Base-by-base conservation (phyloP, 2,329 filamentous ascomycete species). In the Neofusicoccum umdonicola region DNA sequence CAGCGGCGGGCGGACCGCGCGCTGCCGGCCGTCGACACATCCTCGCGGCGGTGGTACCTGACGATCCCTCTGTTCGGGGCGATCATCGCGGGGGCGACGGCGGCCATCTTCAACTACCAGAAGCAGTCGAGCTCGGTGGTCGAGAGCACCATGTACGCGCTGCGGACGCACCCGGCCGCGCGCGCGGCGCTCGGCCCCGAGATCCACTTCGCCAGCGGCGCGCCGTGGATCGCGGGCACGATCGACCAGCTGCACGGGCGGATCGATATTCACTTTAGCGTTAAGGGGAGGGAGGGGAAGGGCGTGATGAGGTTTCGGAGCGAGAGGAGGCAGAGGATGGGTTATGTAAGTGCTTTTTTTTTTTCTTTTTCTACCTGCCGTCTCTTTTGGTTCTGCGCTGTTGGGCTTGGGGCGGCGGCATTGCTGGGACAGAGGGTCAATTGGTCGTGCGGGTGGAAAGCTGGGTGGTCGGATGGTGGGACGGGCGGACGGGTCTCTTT, bases 81-180 rank as follows among this genome's bases (percentile, higher is more conserved):
- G 68, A 82, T 92, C 68, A 87, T 97, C 70, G 85, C 86, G 56
- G 83, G 84, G 63, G 90, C 89, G 69, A 88, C 89, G 69, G 81
- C 96, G 66, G 92, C 90, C 70, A 97, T 99, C 78, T 98, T 99
- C 90, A 99, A 99, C 85, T 98, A 99, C 86, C 94, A 99, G 78
- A 97, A 97, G 78, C 87, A 89, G 65, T 92, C 91, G n/a, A 92
- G 88, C 31, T 91, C 90, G 63, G 91, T 83, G 15, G 80, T 97
- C n/a, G 88, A 88, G 63, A 92, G 90, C 63, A 95, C 93, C 4
- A 86, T 99, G 34, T 99, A 98, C 83, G 91, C 94, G 1, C 85
- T 99, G 68, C 91, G 95, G 68, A 96, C 91, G 2, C 92, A 90
- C 65, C 81, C 86, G 2, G 80, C 83, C 66, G 95, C 93, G 51